A percentile compares a stretch with the other conserved stretches of the same genome.
Conservation (phyloP, 139 green algal species). For the Coelastrella sp. region DNA sequence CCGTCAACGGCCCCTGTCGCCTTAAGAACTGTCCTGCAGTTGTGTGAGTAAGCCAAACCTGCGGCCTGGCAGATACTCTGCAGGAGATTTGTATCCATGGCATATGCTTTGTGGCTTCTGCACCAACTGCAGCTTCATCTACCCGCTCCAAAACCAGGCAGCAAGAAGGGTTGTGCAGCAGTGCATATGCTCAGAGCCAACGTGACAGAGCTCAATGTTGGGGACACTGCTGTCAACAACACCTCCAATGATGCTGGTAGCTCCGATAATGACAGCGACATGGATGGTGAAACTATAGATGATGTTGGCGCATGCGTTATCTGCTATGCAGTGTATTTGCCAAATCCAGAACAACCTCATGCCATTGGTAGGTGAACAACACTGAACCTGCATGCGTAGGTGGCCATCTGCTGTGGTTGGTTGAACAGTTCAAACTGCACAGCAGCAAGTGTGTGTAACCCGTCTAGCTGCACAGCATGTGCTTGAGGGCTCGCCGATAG, state of each 20-base stretch:
- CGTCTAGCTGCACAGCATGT: too few relatives aligned
- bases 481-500: too few relatives aligned
- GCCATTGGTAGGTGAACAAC: conserved; percentile 31
- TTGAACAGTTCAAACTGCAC: too few relatives aligned
- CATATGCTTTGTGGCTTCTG: not conserved
- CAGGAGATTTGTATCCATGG: not conserved
- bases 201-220: too few relatives aligned
- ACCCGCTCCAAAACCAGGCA: conserved; percentile 18
- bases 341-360: conserved; percentile 15
- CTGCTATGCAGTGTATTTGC: conserved; percentile 38
- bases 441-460: too few relatives aligned
- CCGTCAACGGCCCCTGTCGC: too few relatives aligned
- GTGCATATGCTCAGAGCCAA: too few relatives aligned
- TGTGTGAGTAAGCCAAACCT: too few relatives aligned
- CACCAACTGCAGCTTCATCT: not conserved
- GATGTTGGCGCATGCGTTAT: conserved; percentile 30
- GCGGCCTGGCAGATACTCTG: not conserved
- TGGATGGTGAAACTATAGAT: not conserved
- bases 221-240: not conserved
- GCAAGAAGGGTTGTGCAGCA: conserved; percentile 24
- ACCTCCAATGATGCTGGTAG: not conserved
- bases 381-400: too few relatives aligned
- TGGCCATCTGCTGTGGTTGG: too few relatives aligned
- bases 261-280: not conserved
- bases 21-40: too few relatives aligned